Evolutionary conservation across 1,284 basidiomycete species (phyloP).

Genomic region (Jaminaea rosea): DNA sequence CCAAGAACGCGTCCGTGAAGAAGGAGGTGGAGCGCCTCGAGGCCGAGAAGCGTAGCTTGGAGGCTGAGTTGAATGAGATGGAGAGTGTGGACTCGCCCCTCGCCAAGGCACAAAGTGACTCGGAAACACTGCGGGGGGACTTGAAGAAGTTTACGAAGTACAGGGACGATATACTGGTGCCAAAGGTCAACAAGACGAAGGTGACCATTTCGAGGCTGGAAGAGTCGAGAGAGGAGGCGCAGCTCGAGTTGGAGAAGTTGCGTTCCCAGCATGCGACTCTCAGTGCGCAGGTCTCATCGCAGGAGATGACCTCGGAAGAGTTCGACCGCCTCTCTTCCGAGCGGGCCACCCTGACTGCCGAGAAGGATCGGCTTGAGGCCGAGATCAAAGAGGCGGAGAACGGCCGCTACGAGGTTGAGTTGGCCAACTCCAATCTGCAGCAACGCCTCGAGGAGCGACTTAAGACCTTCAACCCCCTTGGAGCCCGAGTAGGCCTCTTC

Average conservation of each 20-base stretch:
- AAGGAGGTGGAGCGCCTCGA: conserved; percentile 25
- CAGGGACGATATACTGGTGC: conserved; percentile 36
- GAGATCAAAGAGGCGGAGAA: not conserved
- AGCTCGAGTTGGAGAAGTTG: not conserved
- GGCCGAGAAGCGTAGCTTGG: conserved; percentile 23
- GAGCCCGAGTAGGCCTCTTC: not conserved
- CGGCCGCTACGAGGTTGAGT: not conserved
- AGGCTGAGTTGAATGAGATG: conserved; percentile 19
- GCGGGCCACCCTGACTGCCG: not conserved
- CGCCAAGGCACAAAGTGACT: conserved; percentile 27
- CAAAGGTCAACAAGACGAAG: conserved; percentile 37
- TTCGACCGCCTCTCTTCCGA: conserved; percentile 1
- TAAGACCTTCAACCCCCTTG: conserved; percentile 4
- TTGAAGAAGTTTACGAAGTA: conserved; percentile 40
- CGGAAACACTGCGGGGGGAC: conserved; percentile 33
- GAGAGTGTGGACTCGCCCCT: conserved; percentile 31
- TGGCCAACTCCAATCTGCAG: not conserved
- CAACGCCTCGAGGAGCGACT: conserved; percentile 1
- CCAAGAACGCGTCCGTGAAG: conserved; percentile 19
- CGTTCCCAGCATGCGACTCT: not conserved
- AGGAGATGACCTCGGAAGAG: not conserved
- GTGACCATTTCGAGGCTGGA: conserved; percentile 29
- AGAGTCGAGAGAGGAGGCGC: conserved; percentile 9
- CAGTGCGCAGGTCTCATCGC: not conserved
- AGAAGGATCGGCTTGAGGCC: not conserved